A percentile compares a stretch with the other conserved stretches of the same genome.
Evolutionary conservation across 345 rosid genomes (phyloP).

Genomic region (Xanthoceras sorbifolium): DNA sequence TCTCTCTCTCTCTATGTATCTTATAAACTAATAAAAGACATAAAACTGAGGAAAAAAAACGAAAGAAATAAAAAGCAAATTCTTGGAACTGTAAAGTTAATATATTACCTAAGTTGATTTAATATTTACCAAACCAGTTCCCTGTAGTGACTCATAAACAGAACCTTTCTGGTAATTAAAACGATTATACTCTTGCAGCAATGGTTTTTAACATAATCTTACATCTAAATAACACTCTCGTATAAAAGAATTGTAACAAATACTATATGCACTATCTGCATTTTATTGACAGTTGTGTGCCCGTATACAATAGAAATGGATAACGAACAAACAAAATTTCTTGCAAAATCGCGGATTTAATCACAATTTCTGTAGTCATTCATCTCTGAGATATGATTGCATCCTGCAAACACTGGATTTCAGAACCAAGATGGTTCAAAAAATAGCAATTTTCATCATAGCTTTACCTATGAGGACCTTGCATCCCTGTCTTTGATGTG

Average conservation of each 20-base stretch:
- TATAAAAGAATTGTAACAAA: neutral
- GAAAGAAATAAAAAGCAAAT: too few species aligned
- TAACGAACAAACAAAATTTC: slow-evolving; percentile 29
- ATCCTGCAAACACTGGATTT: slow-evolving; percentile 15
- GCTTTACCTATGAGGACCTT: slow-evolving; percentile 12
- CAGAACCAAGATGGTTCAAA: neutral
- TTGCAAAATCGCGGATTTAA: neutral
- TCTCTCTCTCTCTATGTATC: too few species aligned
- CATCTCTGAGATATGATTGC: neutral
- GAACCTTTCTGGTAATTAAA: neutral
- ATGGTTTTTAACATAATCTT: neutral
- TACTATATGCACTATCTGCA: neutral
- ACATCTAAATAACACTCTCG: neutral
- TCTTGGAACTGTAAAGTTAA: too few species aligned
- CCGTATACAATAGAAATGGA: slow-evolving; percentile 4
- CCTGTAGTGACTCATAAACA: neutral
- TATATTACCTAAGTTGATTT: too few species aligned
- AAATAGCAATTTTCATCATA: neutral
- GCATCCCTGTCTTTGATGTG: slow-evolving; percentile 5
- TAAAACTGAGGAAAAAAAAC: too few species aligned
- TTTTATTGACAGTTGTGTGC: neutral
- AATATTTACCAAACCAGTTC: too few species aligned
- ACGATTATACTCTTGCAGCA: neutral
- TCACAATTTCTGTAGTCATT: neutral
- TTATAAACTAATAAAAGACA: too few species aligned